Evolutionary conservation across 163 green algal species (phyloP).

Genomic region (Coccomyxa subellipsoidea): DNA sequence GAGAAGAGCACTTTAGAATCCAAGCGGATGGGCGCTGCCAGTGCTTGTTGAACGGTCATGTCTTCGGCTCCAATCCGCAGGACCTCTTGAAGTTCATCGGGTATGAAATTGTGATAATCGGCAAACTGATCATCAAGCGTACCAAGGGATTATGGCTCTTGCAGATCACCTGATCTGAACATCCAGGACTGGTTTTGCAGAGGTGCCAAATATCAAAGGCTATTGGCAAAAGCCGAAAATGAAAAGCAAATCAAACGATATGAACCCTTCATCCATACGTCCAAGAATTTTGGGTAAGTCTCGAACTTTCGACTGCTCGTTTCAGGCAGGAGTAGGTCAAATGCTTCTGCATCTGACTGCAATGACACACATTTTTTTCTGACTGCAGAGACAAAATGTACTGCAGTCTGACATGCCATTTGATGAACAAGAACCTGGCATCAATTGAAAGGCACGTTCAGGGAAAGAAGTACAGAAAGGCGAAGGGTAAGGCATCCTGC

Average conservation of each 20-base stretch:
- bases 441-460: background rate
- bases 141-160: background rate
- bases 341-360: too few species aligned
- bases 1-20: conserved; percentile 19
- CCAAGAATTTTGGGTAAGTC: background rate
- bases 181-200: background rate
- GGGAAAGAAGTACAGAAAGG: background rate
- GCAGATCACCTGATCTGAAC: background rate
- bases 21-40: background rate
- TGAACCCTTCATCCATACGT: background rate
- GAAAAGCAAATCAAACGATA: background rate
- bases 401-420: background rate
- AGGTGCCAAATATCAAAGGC: background rate
- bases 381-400: background rate
- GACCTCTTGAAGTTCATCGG: background rate
- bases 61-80: background rate
- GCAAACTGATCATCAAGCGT: background rate
- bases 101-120: background rate
- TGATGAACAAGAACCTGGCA: background rate
- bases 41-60: background rate
- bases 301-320: background rate
- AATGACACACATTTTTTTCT: too few species aligned
- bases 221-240: background rate
- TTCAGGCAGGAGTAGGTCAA: background rate
- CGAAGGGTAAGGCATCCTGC: background rate